Percentiles rank a stretch among this genome's conserved stretches.
These are phyloP conservation scores for button mushroom (Agaricus bisporus) DNA, from an alignment of 768 basidiomycete genomes.

Conservation along the genomic window DNA sequence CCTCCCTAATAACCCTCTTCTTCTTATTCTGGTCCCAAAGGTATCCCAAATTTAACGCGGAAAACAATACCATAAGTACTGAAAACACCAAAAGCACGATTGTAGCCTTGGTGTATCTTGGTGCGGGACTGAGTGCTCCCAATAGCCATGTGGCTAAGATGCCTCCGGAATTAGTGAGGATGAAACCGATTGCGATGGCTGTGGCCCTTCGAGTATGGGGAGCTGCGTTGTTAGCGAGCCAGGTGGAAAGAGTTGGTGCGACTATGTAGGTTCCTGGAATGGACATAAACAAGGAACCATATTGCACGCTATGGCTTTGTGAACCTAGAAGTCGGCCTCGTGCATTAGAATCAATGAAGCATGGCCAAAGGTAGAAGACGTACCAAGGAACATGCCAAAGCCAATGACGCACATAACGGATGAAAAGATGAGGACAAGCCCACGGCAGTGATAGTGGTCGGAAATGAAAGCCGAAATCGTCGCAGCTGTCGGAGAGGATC, in stretches of 20 bases:
- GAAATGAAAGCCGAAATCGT: slow-evolving; percentile 40
- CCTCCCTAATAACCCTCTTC: slow-evolving; percentile 33
- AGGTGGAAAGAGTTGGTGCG: slow-evolving; percentile 49
- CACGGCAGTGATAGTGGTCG: slow-evolving; percentile 47
- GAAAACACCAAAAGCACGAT: slow-evolving; percentile 35
- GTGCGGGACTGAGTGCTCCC: slow-evolving; percentile 42
- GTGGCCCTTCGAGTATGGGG: slow-evolving; percentile 55
- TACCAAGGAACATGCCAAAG: slow-evolving; percentile 52
- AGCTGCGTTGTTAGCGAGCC: slow-evolving; percentile 57
- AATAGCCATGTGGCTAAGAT: slow-evolving; percentile 59
- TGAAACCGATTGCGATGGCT: slow-evolving; percentile 49
- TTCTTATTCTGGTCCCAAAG: slow-evolving; percentile 37
- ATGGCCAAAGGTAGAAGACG: slow-evolving; percentile 8
- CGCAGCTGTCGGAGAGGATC: slow-evolving; percentile 18
- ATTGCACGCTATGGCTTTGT: slow-evolving; percentile 32
- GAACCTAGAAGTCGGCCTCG: slow-evolving; percentile 24
- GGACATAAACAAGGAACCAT: slow-evolving; percentile 51
- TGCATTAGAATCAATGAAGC: not conserved
- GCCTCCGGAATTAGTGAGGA: slow-evolving; percentile 53
- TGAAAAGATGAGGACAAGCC: slow-evolving; percentile 37
- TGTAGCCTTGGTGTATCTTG: slow-evolving; percentile 44
- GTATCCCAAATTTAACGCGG: slow-evolving; percentile 32
- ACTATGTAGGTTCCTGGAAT: slow-evolving; percentile 47
- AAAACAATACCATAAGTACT: slow-evolving; percentile 30
- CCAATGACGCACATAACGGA: slow-evolving; percentile 41